These are phyloP conservation scores for Ormosia semicastrata DNA, from an alignment of 306 rosid genomes.

Conservation along the genomic window DNA sequence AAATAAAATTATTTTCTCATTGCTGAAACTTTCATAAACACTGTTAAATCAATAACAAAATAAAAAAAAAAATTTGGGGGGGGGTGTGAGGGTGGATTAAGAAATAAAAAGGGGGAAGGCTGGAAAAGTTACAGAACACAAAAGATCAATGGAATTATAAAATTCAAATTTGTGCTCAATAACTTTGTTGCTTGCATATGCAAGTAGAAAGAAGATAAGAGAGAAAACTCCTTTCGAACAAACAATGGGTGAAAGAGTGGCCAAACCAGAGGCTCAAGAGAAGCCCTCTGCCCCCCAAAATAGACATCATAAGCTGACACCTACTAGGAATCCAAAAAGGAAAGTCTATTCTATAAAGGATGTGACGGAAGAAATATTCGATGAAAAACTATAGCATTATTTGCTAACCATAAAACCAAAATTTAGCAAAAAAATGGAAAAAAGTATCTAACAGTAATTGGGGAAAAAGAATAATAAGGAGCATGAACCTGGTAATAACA, in stretches of 20 bases:
- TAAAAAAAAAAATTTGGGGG: neutral
- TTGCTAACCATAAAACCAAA: constrained; percentile 21
- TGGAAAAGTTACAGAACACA: neutral
- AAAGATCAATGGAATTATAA: neutral
- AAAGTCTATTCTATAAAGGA: neutral
- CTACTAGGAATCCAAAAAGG: neutral
- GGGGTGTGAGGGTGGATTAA: neutral
- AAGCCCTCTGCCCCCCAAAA: neutral
- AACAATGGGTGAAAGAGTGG: neutral
- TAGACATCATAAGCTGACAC: neutral
- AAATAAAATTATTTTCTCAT: neutral
- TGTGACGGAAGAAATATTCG: constrained; percentile 4
- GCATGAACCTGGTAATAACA: constrained; percentile 87
- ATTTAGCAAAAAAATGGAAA: neutral
- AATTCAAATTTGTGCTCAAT: neutral
- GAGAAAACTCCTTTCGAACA: neutral
- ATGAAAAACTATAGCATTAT: neutral
- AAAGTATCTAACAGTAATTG: neutral
- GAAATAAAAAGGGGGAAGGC: neutral
- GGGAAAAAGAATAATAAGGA: neutral
- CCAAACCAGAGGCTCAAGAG: neutral
- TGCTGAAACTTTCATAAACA: neutral
- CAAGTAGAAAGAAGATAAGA: neutral
- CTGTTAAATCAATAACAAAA: neutral
- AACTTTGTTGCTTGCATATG: neutral